Evolutionary conservation across 2,329 filamentous ascomycete genomes (phyloP).

Genomic region (Pseudocercospora fijiensis): DNA sequence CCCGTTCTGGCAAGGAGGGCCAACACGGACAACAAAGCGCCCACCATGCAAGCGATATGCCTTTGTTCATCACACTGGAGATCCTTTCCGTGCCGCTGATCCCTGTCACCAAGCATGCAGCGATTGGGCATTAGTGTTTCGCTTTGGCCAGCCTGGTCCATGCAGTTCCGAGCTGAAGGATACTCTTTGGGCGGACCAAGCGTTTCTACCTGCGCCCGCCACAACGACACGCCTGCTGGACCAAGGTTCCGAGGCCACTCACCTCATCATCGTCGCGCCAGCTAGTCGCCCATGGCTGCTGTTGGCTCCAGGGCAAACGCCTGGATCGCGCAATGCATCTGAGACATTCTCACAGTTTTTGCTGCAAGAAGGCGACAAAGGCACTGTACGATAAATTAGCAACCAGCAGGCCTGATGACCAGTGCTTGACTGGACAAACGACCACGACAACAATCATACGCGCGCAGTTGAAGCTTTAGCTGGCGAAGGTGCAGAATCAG

Average conservation of each 20-base stretch:
- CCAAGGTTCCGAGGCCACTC: background rate
- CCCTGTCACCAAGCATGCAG: slow-evolving; percentile 10
- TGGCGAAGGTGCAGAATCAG: slow-evolving; percentile 4
- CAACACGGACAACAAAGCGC: slow-evolving; percentile 26
- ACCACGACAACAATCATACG: background rate
- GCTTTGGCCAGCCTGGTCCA: slow-evolving; percentile 4
- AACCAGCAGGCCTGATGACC: slow-evolving; percentile 2
- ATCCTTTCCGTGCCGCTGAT: slow-evolving; percentile 11
- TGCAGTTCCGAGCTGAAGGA: slow-evolving; percentile 12
- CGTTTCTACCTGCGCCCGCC: background rate
- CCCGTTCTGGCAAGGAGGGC: slow-evolving; percentile 27
- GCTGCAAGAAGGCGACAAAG: background rate
- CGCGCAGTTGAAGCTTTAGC: background rate
- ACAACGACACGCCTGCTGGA: background rate
- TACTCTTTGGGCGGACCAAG: background rate
- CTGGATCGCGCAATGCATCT: slow-evolving; percentile 8
- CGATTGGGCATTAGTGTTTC: slow-evolving; percentile 16
- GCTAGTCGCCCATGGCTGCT: background rate
- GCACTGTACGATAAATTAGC: background rate
- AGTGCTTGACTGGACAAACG: background rate
- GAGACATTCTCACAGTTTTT: background rate
- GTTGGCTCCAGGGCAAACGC: slow-evolving; percentile 1
- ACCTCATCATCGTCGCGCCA: slow-evolving; percentile 2
- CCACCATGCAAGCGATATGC: slow-evolving; percentile 22
- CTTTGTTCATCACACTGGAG: slow-evolving; percentile 22